These are phyloP conservation scores for Serendipita sp. DNA, from an alignment of 768 basidiomycete genomes.

Conservation along the genomic window DNA sequence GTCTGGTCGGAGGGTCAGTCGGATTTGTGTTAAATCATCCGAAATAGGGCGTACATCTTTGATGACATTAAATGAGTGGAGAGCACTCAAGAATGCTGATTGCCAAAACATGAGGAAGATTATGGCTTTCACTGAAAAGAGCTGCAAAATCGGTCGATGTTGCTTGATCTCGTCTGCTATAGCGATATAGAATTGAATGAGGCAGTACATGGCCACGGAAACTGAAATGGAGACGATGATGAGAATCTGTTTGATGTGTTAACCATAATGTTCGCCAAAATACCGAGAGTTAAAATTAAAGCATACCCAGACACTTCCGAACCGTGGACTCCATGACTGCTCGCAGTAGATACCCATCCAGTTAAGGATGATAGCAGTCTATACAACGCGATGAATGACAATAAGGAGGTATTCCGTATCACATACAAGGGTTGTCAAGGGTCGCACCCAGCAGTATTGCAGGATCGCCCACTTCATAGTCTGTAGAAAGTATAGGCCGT, in stretches of 20 bases:
- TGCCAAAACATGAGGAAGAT: slow-evolving; percentile 73
- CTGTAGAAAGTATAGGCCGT: slow-evolving; percentile 53
- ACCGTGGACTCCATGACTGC: slow-evolving; percentile 47
- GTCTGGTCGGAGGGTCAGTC: slow-evolving; percentile 25
- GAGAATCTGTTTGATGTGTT: slow-evolving; percentile 28
- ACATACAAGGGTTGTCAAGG: slow-evolving; percentile 22
- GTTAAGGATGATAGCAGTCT: slow-evolving; percentile 41
- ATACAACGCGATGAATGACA: slow-evolving; percentile 22
- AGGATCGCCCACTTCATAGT: slow-evolving; percentile 64
- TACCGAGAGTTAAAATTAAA: background rate
- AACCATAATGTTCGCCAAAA: slow-evolving; percentile 1
- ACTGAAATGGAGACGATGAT: slow-evolving; percentile 53
- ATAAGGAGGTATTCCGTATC: background rate
- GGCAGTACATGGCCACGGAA: slow-evolving; percentile 61
- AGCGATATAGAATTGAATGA: slow-evolving; percentile 52
- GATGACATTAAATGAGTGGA: slow-evolving; percentile 42
- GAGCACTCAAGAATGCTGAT: slow-evolving; percentile 38
- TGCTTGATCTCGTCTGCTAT: slow-evolving; percentile 38
- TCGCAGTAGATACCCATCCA: slow-evolving; percentile 58
- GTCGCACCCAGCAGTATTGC: slow-evolving; percentile 55
- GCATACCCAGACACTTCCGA: slow-evolving; percentile 53
- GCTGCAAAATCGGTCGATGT: slow-evolving; percentile 46
- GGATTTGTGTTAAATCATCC: background rate
- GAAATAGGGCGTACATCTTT: slow-evolving; percentile 33
- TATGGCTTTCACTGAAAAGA: slow-evolving; percentile 59